Base-by-base conservation (phyloP, 768 basidiomycete genomes). In the Kwoniella newhampshirensis region DNA sequence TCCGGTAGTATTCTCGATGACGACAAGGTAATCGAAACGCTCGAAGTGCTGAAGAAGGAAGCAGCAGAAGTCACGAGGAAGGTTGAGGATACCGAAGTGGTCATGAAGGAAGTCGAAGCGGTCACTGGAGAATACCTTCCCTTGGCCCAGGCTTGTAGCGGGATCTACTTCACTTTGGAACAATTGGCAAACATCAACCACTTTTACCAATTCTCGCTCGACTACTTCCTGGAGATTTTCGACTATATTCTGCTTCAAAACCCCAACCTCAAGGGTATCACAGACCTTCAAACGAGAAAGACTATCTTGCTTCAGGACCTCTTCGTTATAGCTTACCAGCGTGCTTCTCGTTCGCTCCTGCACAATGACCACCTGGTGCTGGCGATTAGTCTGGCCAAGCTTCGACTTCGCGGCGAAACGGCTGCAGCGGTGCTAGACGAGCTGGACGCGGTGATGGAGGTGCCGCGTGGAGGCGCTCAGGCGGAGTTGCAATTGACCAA, bases 161-260 rank as follows among this genome's bases (percentile, higher is more conserved):
- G 91, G 1, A 86, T 97, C 40, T 99, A 90, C 84, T 99, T 99
- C 79, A 88, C 94, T 57, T 80, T 99, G 67, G 94, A 98, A 70
- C 92, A 97, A 70, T 82, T 98, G 47, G 87, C 90, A 73, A 82
- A 87, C 51, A 84, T 97, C 79, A 91, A 94, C 71, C 94, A 96
- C 78, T 98, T 98, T 80, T 99, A 99, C 73, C 91, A 97, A 76
- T 99, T 99, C 81, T 98, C 96, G 1, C 82, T 99, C 43, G 87
- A 82, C 26, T 97, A 94, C 82, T 99, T 99, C 87, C 83, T 98
- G 57, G 94, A 96, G 74, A 94, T 97, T 71, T 99, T 99, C 78
- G 91, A 98, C 78, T 90, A 88, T 67, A 85, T 94, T 56, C 83
- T 98, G 7, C 87, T 88, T 64, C 86, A 88, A 67, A 97, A 98